Percentiles rank a stretch among this genome's conserved stretches.
phyloP scores from a whole-genome alignment of 768 basidiomycete genomes.

The Tulasnella sp. region DNA sequence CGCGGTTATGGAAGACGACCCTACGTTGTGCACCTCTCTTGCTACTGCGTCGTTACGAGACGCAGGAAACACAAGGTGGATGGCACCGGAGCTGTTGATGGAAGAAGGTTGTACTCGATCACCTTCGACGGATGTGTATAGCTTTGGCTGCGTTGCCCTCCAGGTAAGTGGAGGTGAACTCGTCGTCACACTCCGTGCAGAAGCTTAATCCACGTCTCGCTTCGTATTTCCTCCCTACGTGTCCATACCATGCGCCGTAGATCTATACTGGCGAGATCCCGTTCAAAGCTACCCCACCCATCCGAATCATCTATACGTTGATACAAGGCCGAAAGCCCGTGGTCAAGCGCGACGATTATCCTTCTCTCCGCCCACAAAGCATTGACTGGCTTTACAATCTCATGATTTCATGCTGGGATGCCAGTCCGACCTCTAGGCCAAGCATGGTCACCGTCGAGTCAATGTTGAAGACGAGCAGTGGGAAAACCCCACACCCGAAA shows the following conservation, averaged over 20 bases:
- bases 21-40: background rate
- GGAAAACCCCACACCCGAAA: no score
- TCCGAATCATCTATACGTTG: background rate
- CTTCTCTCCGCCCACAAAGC: background rate
- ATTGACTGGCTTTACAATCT: no score
- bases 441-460: no score
- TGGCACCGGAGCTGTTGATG: background rate
- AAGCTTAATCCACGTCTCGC: no score
- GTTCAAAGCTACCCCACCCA: background rate
- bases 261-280: background rate
- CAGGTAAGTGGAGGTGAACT: background rate
- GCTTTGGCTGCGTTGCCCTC: background rate
- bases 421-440: no score
- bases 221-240: no score
- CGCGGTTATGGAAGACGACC: background rate
- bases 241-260: no score
- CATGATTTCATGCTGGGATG: no score
- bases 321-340: background rate
- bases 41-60: background rate
- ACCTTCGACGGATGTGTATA: background rate
- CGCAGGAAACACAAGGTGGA: slow-evolving; percentile 11
- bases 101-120: background rate
- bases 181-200: no score
- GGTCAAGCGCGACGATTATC: background rate
- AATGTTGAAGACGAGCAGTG: no score